Evolutionary conservation across 148 eudicot genomes (phyloP).

Genomic region (Polygonum maritimum): DNA sequence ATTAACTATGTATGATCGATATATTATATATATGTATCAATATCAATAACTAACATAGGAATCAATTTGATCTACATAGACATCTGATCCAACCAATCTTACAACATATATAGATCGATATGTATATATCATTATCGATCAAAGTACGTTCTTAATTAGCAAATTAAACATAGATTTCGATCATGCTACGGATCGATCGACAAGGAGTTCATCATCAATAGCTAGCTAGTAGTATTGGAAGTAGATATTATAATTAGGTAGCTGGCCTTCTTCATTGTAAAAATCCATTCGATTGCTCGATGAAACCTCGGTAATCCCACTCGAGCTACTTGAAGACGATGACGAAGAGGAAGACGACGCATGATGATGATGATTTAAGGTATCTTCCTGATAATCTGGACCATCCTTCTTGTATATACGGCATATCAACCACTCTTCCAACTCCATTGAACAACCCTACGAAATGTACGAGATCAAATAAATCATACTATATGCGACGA

Average conservation of each 20-base stretch:
- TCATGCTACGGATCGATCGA: not conserved
- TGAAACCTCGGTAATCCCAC: constrained; percentile 3
- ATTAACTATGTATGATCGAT: too few relatives aligned
- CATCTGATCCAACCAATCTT: too few relatives aligned
- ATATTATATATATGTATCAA: too few relatives aligned
- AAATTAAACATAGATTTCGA: too few relatives aligned
- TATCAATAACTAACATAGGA: too few relatives aligned
- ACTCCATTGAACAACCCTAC: not conserved
- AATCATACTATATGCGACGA: not conserved
- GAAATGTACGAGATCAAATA: not conserved
- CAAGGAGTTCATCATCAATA: not conserved
- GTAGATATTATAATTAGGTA: not conserved
- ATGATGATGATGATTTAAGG: not conserved
- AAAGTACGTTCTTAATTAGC: too few relatives aligned
- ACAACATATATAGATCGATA: too few relatives aligned
- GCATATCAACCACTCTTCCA: constrained; percentile 5
- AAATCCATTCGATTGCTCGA: not conserved
- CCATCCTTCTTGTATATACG: constrained; percentile 3
- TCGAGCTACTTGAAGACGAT: not conserved
- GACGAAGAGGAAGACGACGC: not conserved
- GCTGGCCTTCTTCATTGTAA: not conserved
- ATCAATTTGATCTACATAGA: too few relatives aligned
- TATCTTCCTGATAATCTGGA: not conserved
- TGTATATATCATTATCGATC: too few relatives aligned
- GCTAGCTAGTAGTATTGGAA: not conserved